Conservation (phyloP, 208 protist species). For the Leishmania tropica region DNA sequence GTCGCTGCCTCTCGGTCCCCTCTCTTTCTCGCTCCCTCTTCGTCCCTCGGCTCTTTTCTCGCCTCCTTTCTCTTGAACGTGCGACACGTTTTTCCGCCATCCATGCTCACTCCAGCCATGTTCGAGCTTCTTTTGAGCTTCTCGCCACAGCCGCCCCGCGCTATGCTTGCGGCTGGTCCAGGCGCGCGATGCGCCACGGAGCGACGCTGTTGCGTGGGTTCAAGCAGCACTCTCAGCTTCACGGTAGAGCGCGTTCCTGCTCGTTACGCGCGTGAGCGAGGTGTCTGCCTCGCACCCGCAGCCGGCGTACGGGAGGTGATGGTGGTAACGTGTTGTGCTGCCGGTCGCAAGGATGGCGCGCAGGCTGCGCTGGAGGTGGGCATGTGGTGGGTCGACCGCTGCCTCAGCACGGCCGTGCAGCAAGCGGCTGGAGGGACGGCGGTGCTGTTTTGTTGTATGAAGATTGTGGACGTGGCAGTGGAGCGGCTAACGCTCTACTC, state of each 20-base stretch:
- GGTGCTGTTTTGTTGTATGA: conserved; percentile 9
- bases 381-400: conserved; percentile 39
- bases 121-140: neutral
- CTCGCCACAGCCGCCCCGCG: neutral
- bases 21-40: neutral
- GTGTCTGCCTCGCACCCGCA: conserved; percentile 2
- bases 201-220: neutral
- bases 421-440: neutral
- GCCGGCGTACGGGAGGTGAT: conserved; percentile 11
- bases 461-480: conserved; percentile 5
- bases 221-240: neutral
- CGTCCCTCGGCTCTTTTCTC: neutral
- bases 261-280: neutral
- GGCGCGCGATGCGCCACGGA: neutral
- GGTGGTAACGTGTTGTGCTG: conserved; percentile 5
- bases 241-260: conserved; percentile 5
- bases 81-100: neutral
- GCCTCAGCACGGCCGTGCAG: neutral
- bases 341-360: neutral
- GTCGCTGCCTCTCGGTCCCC: too few species aligned
- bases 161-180: neutral
- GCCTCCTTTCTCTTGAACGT: neutral
- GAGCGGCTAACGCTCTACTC: conserved; percentile 20
- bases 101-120: neutral
- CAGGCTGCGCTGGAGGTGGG: conserved; percentile 4